Base-by-base conservation (phyloP, 768 basidiomycete genomes). In the Mycena amicta region DNA sequence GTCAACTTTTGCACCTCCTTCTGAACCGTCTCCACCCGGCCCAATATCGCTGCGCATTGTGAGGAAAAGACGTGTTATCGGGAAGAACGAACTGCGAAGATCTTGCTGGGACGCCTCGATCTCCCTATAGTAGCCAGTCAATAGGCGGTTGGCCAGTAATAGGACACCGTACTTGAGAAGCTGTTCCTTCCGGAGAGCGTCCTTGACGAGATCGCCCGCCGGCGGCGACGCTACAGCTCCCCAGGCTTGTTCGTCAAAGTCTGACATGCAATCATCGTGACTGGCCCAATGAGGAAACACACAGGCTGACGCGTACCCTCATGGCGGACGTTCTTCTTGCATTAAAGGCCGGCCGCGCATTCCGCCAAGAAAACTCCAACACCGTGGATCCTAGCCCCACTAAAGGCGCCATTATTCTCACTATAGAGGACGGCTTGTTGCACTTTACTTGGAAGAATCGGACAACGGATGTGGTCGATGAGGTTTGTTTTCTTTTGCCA, bases 391-490 rank as follows among this genome's bases (percentile, higher is more conserved):
- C 90, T 0, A 75, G 75, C 55, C 79, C 87, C 0, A 81, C 82
- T 18, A 93, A 92, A 71, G 92, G 92, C 55, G 88, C 90, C 20
- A 77, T 93, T 62, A 70, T 86, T 13, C 77, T 93, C 41, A 78
- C 82, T 23, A 85, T 81, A 39, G 90, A 92, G 0, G 92, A 93
- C 62, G 89, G 84, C 4, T 76, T 92, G 50, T 70, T 93, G 59
- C 92, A 89, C 71, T 90, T 93, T 64, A 75, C 83, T 53, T 93
- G 92, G 92, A 89, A 85, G 75, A 86, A 91, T 69, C 77, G 91
- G 66, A 75, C 76, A 13, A 87, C 84, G 2, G 80, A 83, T 45
- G 73, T 72, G 15, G 71, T 80, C 8, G 87, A 87, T 64, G 91
- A 93, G 76, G 89, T 87, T 39, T 20, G 75, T 66, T 25, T 4